Percentiles rank a stretch among this genome's conserved stretches.
phyloP scores from a whole-genome alignment of 805 yeast species.

The Saccharomyces kudriavzevii region DNA sequence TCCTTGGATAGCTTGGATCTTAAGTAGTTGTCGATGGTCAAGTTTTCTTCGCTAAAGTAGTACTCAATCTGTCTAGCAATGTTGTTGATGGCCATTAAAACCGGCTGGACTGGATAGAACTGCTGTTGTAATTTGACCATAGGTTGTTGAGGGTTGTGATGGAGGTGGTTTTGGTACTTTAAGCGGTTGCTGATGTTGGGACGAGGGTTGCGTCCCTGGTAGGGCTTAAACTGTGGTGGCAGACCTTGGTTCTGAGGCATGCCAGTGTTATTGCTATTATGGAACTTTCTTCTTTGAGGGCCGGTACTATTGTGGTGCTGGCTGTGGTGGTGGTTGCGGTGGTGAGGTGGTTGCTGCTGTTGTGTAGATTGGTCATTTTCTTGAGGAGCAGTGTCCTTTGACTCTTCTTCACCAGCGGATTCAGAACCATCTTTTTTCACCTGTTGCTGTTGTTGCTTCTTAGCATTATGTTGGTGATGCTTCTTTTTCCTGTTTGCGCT shows the following conservation, averaged over 20 bases:
- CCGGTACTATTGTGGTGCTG: constrained; percentile 2
- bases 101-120: constrained; percentile 17
- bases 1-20: constrained; percentile 54
- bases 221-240: constrained; percentile 7
- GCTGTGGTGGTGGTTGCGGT: constrained; percentile 3
- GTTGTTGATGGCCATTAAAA: constrained; percentile 25
- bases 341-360: constrained; percentile 4
- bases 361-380: constrained; percentile 1
- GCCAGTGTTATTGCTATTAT: constrained; percentile 9
- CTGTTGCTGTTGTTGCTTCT: constrained; percentile 6
- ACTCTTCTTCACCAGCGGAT: constrained; percentile 3
- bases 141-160: constrained; percentile 15
- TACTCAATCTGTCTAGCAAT: constrained; percentile 65
- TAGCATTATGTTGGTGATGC: constrained; percentile 6
- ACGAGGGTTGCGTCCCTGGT: constrained; percentile 11
- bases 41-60: constrained; percentile 81
- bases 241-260: not conserved
- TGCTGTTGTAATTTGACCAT: constrained; percentile 16
- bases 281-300: constrained; percentile 19
- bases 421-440: constrained; percentile 3
- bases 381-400: constrained; percentile 2
- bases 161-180: constrained; percentile 4
- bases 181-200: constrained; percentile 9
- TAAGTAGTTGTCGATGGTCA: constrained; percentile 74
- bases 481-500: constrained; percentile 12